These are phyloP conservation scores for Paraphoma chrysanthemicola DNA, from an alignment of 2,329 filamentous ascomycete genomes.

Conservation along the genomic window DNA sequence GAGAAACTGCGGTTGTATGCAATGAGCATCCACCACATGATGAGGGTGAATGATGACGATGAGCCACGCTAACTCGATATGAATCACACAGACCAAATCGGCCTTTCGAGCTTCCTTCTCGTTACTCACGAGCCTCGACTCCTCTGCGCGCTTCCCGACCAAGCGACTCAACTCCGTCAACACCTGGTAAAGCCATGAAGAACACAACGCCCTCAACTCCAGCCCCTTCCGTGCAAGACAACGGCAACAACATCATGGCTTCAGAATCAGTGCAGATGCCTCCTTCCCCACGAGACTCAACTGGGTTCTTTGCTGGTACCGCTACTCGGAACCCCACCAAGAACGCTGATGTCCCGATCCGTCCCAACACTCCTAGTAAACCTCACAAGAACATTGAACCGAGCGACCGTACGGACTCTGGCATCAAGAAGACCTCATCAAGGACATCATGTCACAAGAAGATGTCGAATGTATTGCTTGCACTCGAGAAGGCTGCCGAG, in stretches of 20 bases:
- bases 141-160: background rate
- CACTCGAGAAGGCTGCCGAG: background rate
- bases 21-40: too few relatives aligned
- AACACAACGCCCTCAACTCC: background rate
- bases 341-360: background rate
- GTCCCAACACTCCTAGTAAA: background rate
- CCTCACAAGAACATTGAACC: background rate
- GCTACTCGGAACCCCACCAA: background rate
- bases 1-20: background rate
- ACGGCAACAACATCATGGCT: slow-evolving; percentile 5
- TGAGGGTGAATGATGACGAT: background rate
- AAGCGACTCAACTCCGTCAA: background rate
- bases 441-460: background rate
- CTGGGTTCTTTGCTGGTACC: background rate
- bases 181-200: background rate
- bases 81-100: slow-evolving; percentile 4
- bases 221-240: background rate
- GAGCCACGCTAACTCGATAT: background rate
- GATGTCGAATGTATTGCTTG: background rate
- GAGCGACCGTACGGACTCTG: slow-evolving; percentile 7
- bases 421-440: slow-evolving; percentile 13
- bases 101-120: slow-evolving; percentile 3
- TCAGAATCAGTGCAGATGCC: slow-evolving; percentile 7
- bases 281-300: slow-evolving; percentile 11
- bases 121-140: background rate